Evolutionary conservation across 108 stramenopile species (phyloP).

Genomic region (Discostella stelligeroides): DNA sequence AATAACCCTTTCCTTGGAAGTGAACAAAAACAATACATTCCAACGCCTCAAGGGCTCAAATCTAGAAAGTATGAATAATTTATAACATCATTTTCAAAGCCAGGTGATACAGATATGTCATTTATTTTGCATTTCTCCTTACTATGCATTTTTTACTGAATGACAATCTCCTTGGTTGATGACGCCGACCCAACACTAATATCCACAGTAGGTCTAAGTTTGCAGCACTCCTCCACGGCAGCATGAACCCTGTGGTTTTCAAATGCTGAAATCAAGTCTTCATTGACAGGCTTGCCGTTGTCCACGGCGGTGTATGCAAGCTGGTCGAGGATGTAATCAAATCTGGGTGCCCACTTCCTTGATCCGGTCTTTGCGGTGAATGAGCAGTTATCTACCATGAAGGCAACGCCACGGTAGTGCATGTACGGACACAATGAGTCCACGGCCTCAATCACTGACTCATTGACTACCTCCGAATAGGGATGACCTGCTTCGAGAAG

Average conservation of each 20-base stretch:
- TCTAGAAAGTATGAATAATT: no score
- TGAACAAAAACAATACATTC: no score
- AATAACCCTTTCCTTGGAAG: no score
- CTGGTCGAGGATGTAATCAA: constrained; percentile 99
- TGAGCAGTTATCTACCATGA: constrained; percentile 99
- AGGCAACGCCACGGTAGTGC: constrained; percentile 98
- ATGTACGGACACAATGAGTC: constrained; percentile 98
- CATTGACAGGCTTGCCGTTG: constrained; percentile 87
- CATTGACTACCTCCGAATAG: constrained; percentile 99
- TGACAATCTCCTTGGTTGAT: constrained; percentile 96
- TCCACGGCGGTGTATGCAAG: constrained; percentile 97
- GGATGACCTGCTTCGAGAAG: constrained; percentile 95
- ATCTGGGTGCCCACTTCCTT: constrained; percentile 98
- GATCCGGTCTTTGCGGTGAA: constrained; percentile 98
- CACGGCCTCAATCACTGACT: constrained; percentile 98
- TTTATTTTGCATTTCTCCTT: no score
- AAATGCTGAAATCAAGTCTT: constrained; percentile 88
- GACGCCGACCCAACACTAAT: constrained; percentile 91
- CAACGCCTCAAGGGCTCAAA: no score
- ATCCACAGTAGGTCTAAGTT: constrained; percentile 95
- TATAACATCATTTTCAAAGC: no score
- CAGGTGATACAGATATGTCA: no score
- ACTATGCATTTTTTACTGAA: constrained; percentile 65
- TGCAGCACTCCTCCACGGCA: constrained; percentile 95
- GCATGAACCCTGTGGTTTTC: constrained; percentile 92